Percentiles rank a stretch among this genome's conserved stretches.
phyloP scores from a whole-genome alignment of 441 rosid genomes.

The Manihot esculenta region DNA sequence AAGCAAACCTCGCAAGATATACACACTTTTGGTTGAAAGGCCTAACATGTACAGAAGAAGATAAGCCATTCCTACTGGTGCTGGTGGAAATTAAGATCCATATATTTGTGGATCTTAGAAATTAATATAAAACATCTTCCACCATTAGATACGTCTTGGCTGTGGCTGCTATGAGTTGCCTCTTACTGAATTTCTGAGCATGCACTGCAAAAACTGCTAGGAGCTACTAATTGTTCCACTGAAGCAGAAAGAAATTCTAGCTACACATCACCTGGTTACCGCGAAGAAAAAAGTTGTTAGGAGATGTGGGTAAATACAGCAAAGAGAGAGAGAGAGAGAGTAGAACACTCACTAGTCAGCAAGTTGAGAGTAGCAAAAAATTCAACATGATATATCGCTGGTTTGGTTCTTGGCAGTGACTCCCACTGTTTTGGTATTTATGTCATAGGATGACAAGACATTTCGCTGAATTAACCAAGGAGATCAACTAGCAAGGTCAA shows the following conservation, averaged over 20 bases:
- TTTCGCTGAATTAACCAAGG: slow-evolving; percentile 52
- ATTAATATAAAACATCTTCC: slow-evolving; percentile 8
- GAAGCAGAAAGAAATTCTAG: slow-evolving; percentile 7
- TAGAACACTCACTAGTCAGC: slow-evolving; percentile 31
- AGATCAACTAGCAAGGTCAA: slow-evolving; percentile 38
- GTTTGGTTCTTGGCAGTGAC: slow-evolving; percentile 39
- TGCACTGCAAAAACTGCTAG: not conserved
- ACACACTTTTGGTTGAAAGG: slow-evolving; percentile 14
- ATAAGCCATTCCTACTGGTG: slow-evolving; percentile 2
- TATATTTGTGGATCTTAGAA: not conserved
- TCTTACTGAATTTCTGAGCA: not conserved
- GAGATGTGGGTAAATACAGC: not conserved
- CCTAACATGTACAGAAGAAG: not conserved
- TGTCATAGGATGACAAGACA: slow-evolving; percentile 52
- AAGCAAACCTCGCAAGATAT: slow-evolving; percentile 17
- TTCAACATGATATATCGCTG: slow-evolving; percentile 40
- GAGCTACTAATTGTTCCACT: slow-evolving; percentile 1
- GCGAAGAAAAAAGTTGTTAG: not conserved
- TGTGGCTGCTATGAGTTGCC: not conserved
- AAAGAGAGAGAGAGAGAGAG: not conserved
- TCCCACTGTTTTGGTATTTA: slow-evolving; percentile 40
- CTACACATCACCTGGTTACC: slow-evolving; percentile 10
- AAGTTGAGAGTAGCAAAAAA: slow-evolving; percentile 23
- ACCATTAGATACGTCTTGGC: not conserved
- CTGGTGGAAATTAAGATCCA: slow-evolving; percentile 7